phyloP scores from a whole-genome alignment of 495 filamentous ascomycete species.

The Aspergillus baeticus region DNA sequence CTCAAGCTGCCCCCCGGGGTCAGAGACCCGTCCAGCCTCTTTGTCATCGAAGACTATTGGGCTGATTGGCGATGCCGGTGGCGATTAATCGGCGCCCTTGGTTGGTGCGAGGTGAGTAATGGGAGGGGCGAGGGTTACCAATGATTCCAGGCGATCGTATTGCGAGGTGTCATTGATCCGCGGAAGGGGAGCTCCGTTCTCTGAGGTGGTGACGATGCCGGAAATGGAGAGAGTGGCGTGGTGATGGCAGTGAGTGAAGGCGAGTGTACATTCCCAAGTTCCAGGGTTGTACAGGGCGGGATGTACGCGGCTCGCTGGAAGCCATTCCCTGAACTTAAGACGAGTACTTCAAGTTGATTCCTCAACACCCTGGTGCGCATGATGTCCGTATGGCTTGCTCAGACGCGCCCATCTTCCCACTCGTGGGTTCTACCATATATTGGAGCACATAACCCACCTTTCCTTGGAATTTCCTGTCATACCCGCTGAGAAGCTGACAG shows the following conservation, averaged over 20 bases:
- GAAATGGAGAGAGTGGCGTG: not conserved
- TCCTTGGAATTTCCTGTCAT: too few relatives aligned
- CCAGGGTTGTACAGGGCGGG: not conserved
- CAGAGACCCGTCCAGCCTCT: conserved; percentile 10
- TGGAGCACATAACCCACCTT: too few relatives aligned
- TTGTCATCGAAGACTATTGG: not conserved
- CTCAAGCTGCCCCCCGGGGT: too few relatives aligned
- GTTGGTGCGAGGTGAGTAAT: not conserved
- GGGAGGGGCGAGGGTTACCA: not conserved
- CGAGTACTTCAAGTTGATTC: too few relatives aligned
- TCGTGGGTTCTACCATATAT: too few relatives aligned
- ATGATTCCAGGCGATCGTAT: not conserved
- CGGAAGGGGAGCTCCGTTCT: not conserved
- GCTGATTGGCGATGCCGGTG: not conserved
- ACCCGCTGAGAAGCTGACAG: too few relatives aligned
- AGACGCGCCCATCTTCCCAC: too few relatives aligned
- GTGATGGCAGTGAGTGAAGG: not conserved
- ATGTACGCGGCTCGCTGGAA: not conserved
- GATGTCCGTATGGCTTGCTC: too few relatives aligned
- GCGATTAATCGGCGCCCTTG: conserved; percentile 7
- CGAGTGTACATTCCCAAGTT: not conserved
- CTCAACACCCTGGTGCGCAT: too few relatives aligned
- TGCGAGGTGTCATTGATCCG: too few relatives aligned
- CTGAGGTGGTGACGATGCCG: too few relatives aligned
- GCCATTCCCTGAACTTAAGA: not conserved